Evolutionary conservation across 2,329 filamentous ascomycete species (phyloP).

Genomic region (Trichoderma semiorbis): DNA sequence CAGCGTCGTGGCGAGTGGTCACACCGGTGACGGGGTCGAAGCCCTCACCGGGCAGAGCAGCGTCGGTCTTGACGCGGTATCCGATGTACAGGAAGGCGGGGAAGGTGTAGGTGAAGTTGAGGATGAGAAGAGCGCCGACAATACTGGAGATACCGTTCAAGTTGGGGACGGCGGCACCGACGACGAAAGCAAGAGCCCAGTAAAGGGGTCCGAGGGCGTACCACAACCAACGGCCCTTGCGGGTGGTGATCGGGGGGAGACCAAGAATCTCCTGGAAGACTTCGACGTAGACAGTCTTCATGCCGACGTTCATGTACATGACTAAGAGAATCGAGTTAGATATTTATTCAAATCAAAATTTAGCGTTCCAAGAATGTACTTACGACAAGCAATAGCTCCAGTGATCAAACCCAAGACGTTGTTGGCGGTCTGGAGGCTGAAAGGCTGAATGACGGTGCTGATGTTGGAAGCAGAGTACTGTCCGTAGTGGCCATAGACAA

Average conservation of each 20-base stretch:
- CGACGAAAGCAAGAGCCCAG: slow-evolving; percentile 14
- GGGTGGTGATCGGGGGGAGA: slow-evolving; percentile 6
- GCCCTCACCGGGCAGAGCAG: slow-evolving; percentile 6
- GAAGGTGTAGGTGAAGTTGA: slow-evolving; percentile 16
- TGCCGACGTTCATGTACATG: slow-evolving; percentile 15
- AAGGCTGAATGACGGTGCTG: slow-evolving; percentile 7
- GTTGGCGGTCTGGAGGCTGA: slow-evolving; percentile 1
- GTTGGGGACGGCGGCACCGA: slow-evolving; percentile 11
- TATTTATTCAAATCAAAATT: background rate
- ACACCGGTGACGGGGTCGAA: slow-evolving; percentile 7
- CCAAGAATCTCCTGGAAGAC: slow-evolving; percentile 8
- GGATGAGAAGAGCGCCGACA: slow-evolving; percentile 12
- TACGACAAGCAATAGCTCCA: slow-evolving; percentile 13
- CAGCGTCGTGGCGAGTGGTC: slow-evolving; percentile 1
- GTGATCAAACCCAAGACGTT: slow-evolving; percentile 10
- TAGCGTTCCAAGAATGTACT: background rate
- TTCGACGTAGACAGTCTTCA: slow-evolving; percentile 15
- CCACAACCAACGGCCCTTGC: slow-evolving; percentile 10
- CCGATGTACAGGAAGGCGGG: slow-evolving; percentile 12
- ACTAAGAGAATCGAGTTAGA: background rate
- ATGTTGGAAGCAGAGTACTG: slow-evolving; percentile 15
- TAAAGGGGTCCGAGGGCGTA: slow-evolving; percentile 12
- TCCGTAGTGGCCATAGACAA: slow-evolving; percentile 15
- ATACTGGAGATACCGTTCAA: slow-evolving; percentile 12
- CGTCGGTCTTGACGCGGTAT: background rate